These are phyloP conservation scores for Chrysopogon serrulatus DNA, from an alignment of 176 grass and related monocot genomes.

Conservation along the genomic window DNA sequence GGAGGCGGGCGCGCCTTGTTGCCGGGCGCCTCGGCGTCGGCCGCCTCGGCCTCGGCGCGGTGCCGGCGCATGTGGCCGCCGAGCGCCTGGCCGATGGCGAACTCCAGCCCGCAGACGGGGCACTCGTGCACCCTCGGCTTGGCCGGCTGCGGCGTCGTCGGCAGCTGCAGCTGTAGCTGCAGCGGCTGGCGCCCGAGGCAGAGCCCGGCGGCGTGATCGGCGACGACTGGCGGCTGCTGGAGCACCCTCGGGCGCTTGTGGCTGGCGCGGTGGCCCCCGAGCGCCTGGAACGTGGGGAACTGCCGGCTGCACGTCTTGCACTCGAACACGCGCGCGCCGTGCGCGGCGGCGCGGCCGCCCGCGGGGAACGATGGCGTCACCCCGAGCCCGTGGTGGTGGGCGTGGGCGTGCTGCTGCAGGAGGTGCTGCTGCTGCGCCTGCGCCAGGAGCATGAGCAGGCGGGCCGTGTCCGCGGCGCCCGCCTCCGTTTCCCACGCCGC, in stretches of 20 bases:
- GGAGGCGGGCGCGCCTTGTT: not conserved
- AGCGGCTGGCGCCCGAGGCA: constrained; percentile 12
- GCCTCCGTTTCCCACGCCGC: constrained; percentile 31
- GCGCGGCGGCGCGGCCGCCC: not conserved
- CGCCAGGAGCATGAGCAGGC: constrained; percentile 64
- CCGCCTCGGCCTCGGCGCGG: constrained; percentile 38
- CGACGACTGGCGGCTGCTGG: not conserved
- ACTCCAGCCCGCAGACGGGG: constrained; percentile 79
- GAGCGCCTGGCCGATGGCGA: constrained; percentile 80
- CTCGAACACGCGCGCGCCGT: constrained; percentile 65
- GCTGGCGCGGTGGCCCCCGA: constrained; percentile 88
- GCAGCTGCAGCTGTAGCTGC: not conserved
- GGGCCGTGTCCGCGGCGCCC: constrained; percentile 45
- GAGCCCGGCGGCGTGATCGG: not conserved
- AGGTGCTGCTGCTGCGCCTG: constrained; percentile 13
- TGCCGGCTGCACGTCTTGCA: constrained; percentile 88
- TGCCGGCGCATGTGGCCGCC: constrained; percentile 92
- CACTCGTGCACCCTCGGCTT: constrained; percentile 70
- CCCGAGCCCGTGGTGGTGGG: not conserved
- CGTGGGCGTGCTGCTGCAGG: not conserved
- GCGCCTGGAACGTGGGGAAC: constrained; percentile 93
- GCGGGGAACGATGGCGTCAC: not conserved
- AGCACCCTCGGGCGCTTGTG: constrained; percentile 51
- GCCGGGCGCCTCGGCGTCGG: not conserved
- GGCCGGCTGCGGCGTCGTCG: not conserved